Evolutionary conservation across 805 yeast genomes (phyloP).

Genomic region (Isabelozyma pseudorhagii): DNA sequence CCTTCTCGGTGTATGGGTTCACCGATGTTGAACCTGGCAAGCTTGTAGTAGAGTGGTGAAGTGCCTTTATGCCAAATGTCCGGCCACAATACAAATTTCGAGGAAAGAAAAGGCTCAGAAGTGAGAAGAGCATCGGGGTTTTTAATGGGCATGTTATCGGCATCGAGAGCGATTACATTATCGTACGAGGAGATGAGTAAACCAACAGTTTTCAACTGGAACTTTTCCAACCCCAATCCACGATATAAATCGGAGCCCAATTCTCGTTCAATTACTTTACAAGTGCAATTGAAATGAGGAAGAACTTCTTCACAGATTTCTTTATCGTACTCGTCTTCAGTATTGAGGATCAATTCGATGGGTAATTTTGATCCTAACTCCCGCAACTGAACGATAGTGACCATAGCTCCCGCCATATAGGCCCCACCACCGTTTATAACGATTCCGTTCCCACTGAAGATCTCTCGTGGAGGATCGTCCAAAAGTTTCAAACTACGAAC

Average conservation of each 20-base stretch:
- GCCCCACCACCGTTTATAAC: slow-evolving; percentile 29
- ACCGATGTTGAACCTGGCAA: slow-evolving; percentile 27
- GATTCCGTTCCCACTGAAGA: slow-evolving; percentile 31
- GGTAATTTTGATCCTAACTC: slow-evolving; percentile 32
- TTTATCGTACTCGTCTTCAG: slow-evolving; percentile 17
- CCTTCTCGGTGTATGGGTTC: slow-evolving; percentile 28
- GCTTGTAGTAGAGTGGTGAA: slow-evolving; percentile 30
- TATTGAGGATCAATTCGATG: slow-evolving; percentile 30
- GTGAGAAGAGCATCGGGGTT: slow-evolving; percentile 25
- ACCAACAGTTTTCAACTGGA: slow-evolving; percentile 29
- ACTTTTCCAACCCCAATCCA: slow-evolving; percentile 15
- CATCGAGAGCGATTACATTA: slow-evolving; percentile 28
- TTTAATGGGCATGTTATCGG: slow-evolving; percentile 30
- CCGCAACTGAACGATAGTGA: slow-evolving; percentile 26
- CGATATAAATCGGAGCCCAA: slow-evolving; percentile 18
- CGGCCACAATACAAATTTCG: slow-evolving; percentile 34
- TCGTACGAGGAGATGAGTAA: slow-evolving; percentile 32
- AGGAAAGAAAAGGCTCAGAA: slow-evolving; percentile 19
- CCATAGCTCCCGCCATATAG: slow-evolving; percentile 25
- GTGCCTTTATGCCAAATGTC: slow-evolving; percentile 32
- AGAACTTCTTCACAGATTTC: slow-evolving; percentile 25
- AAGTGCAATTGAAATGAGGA: slow-evolving; percentile 21
- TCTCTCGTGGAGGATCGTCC: slow-evolving; percentile 20
- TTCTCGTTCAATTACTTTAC: slow-evolving; percentile 23
- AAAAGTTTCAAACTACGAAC: slow-evolving; percentile 22